Evolutionary conservation across 1,139 yeast species (phyloP).

Genomic region (Zygosaccharomyces pseudobailii): DNA sequence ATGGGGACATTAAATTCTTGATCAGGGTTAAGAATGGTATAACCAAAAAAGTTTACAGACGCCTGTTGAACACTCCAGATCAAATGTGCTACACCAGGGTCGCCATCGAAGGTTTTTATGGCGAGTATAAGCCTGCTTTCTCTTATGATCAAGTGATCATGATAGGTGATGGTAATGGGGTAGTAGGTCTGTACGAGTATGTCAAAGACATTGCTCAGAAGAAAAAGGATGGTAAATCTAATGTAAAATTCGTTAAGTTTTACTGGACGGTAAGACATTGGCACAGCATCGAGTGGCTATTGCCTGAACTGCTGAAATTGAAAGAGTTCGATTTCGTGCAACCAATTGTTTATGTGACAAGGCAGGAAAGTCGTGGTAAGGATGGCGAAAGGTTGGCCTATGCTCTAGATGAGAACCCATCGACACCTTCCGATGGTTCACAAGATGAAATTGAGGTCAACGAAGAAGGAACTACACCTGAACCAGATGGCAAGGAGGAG

Average conservation of each 20-base stretch:
- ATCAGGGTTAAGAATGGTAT: conserved; percentile 46
- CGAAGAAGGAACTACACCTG: not conserved
- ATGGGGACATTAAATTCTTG: conserved; percentile 38
- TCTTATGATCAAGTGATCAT: conserved; percentile 52
- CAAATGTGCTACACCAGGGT: conserved; percentile 31
- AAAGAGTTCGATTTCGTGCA: conserved; percentile 36
- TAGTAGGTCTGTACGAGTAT: conserved; percentile 49
- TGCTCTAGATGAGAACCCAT: not conserved
- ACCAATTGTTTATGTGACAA: conserved; percentile 40
- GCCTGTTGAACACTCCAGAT: conserved; percentile 20
- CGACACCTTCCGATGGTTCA: conserved; percentile 1
- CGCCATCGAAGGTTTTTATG: conserved; percentile 59
- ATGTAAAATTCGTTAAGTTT: conserved; percentile 36
- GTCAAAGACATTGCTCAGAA: conserved; percentile 27
- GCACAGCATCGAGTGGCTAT: conserved; percentile 50
- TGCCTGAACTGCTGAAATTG: conserved; percentile 41
- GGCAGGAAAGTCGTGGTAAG: conserved; percentile 25
- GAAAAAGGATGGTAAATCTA: conserved; percentile 16
- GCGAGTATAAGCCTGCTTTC: conserved; percentile 47
- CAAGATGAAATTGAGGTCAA: not conserved
- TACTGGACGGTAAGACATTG: conserved; percentile 50
- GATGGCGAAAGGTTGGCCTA: conserved; percentile 13
- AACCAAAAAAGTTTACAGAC: conserved; percentile 37
- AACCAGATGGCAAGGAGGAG: conserved; percentile 4
- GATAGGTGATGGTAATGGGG: conserved; percentile 69